Percentiles rank a stretch among this genome's conserved stretches.
Conservation (phyloP, 108 stramenopile species). For the Stephanodiscus minutulus region DNA sequence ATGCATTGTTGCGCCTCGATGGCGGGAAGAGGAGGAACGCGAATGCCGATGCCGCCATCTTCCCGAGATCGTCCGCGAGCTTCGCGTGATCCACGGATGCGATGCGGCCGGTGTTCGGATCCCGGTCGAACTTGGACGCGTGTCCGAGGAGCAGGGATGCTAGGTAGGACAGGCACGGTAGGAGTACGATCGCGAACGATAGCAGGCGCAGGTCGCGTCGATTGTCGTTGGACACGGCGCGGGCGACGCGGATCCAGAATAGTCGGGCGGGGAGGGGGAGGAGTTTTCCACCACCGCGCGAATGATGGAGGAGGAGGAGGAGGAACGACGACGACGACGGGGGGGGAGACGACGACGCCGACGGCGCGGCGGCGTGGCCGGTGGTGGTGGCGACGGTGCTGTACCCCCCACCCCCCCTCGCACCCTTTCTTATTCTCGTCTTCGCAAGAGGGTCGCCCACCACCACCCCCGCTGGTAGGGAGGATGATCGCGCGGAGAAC, state of each 20-base stretch:
- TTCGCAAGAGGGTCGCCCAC: too few species aligned
- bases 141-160: not conserved
- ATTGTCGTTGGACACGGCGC: conserved; percentile 7
- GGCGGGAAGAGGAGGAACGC: conserved; percentile 21
- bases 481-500: too few species aligned
- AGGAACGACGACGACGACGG: too few species aligned
- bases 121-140: not conserved
- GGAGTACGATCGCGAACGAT: not conserved
- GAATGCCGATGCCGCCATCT: conserved; percentile 9
- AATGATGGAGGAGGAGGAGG: too few species aligned
- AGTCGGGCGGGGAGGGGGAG: too few species aligned
- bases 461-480: too few species aligned
- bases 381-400: too few species aligned
- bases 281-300: not conserved
- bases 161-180: conserved; percentile 9
- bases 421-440: too few species aligned
- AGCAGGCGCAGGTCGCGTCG: not conserved
- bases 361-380: too few species aligned
- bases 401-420: too few species aligned
- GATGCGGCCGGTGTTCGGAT: not conserved
- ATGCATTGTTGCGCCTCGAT: conserved; percentile 1
- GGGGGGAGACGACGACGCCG: too few species aligned
- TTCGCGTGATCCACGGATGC: conserved; percentile 6
- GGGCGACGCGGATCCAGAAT: too few species aligned
- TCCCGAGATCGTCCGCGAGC: conserved; percentile 32